Base-by-base conservation (phyloP, 2,329 filamentous ascomycete species). In the Colletotrichum shisoi region DNA sequence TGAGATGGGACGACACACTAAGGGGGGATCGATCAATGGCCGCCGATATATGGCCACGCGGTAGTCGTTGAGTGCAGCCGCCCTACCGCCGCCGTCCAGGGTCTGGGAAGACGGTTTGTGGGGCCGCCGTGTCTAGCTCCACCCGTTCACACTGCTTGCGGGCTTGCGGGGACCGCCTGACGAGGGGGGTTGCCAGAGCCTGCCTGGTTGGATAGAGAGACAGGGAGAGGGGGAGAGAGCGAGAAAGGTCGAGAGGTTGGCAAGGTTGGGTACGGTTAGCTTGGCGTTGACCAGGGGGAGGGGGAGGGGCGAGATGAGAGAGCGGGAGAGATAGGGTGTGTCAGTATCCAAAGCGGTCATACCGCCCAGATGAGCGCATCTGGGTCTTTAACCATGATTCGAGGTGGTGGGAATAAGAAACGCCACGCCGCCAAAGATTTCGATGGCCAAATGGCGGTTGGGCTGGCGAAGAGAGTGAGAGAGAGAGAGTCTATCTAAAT, bases 21-120 rank as follows among this genome's bases (percentile, higher is more conserved):
- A 34, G 31, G 44, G 40, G 54, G 54, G 46, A 63, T 64, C 64
- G 42, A 67, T 64, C 37, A 19, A 67, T 60, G 64, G 54, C 48
- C 42, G 61, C 56, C 37, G 56, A 58, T 67, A 49, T 54, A 56
- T 45, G 44, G 56, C 65, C 65, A 68, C 61, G 65, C 65, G 65
- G 65, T 68, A 68, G 65, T 68, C 65, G 65, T 68, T 44, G 56
- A 60, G 61, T 68, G 65, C 65, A 68, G 65, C 65, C 65, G 65
- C 65, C 65, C 60, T 68, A 65, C 65, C 65, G 65, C 65, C 61
- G 61, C 24, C 46, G 49, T 34, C 61, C 46, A 65, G 65, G 65
- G 42, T 68, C 56, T 60, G 49, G 65, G 54, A 56, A 68, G 34
- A 65, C 65, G 65, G 65, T 68, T 68, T 68, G 65, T 68, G 65